Base-by-base conservation (phyloP, 352 stramenopile genomes). In the Achlya hypogyna region DNA sequence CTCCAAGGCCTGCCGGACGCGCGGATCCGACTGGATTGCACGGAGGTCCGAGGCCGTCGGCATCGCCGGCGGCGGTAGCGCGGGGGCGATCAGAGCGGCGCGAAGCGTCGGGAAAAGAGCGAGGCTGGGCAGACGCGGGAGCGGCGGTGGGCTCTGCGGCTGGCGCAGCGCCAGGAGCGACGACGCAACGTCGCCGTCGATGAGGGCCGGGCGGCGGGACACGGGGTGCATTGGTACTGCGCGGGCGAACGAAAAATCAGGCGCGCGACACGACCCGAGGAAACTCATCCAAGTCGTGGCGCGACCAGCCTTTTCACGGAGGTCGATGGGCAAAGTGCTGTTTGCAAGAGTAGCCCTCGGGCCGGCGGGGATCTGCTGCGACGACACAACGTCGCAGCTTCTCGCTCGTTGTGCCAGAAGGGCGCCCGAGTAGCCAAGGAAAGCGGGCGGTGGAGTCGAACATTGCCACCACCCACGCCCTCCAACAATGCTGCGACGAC, bases 161-260 rank as follows among this genome's bases (percentile, higher is more conserved):
- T 56, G 59, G 10, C 60, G 60, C 14, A 67, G 34, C 18, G 60
- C 14, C 8, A 67, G 34, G 42, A 67, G 59, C 10, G 60, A 67
- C 28, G 40, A 23, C 2, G 59, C 60, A 23, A 34, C 34, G 14
- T 67, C 60, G 12, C 35, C 22, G 18, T 40, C 56, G 38, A 45
- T 18, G 38, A 10, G 38, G 2, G 38, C 12, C 38, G n/a, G n/a
- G n/a, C n/a, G n/a, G n/a, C n/a, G n/a, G n/a, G n/a, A n/a, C n/a
- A n/a, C n/a, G n/a, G n/a, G n/a, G n/a, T n/a, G n/a, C n/a, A n/a
- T 49, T 49, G 22, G 22, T 22, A 49, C 22, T 49, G 42, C 42
- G 42, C 18, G 18, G 22, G 42, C 49, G 31, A 56, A 56, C 25
- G 49, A 10, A 56, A 38, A 45, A 18, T 45, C 38, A 45, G n/a